Conservation (phyloP, 495 filamentous ascomycete species). For the Hypomontagnella monticulosa region DNA sequence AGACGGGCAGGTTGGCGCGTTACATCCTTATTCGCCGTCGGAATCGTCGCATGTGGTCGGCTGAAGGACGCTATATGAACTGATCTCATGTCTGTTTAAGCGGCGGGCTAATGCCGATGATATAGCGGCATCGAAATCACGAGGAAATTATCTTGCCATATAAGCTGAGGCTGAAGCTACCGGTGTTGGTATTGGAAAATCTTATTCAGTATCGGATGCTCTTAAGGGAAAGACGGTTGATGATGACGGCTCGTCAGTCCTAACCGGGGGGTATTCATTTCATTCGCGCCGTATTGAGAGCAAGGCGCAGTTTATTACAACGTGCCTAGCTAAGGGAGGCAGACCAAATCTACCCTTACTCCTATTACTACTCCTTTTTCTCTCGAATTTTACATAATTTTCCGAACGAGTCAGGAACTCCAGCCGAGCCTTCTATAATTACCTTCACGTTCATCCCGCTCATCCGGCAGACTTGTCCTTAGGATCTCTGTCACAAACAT, state of each 20-base stretch:
- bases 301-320: background rate
- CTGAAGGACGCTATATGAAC: background rate
- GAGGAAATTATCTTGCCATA: background rate
- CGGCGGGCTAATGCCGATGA: background rate
- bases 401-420: background rate
- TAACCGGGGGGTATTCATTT: conserved; percentile 8
- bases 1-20: background rate
- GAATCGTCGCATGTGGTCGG: background rate
- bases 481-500: background rate
- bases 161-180: background rate
- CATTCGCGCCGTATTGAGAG: background rate
- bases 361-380: background rate
- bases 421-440: background rate
- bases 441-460: background rate
- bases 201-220: background rate
- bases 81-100: background rate
- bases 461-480: background rate
- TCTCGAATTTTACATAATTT: background rate
- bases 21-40: background rate
- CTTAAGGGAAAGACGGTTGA: conserved; percentile 8
- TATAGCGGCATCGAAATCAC: background rate
- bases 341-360: background rate
- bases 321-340: background rate
- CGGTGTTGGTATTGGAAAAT: background rate
- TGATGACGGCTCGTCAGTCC: background rate